Base-by-base conservation (phyloP, 176 grass and related monocot species). In the Triticum aestivum region DNA sequence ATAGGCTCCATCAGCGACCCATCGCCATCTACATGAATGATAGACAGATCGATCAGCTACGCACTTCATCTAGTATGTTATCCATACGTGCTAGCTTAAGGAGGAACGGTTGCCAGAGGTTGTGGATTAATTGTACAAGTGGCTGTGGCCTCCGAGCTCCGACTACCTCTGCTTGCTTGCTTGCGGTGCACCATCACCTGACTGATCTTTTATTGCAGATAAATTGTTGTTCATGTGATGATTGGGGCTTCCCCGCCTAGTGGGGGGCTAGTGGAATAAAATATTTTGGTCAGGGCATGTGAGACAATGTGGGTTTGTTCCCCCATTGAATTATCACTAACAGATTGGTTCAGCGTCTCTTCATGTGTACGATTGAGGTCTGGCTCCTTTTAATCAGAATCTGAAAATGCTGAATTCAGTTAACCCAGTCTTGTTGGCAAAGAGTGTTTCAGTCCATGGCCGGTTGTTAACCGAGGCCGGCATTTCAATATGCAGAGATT, bases 291-390 rank as follows among this genome's bases (percentile, higher is more conserved):
- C 47, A 41, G 42, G 39, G 77, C 89, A 94, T 91, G 89, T 91
- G 89, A 91, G 89, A 89, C 65, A 82, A 89, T 94, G 87, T 94
- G 89, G 80, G 70, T 84, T 47, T 94, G 92, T 89, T 86, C 45
- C 87, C 83, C 79, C 34, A n/a, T 49, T 83, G 79, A 84, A 88
- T 75, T 87, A 84, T 87, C 3, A 6, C 68, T 82, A 76, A 30
- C 63, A 79, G 86, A 84, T 70, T 34, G 11, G 52, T 32, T 70
- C 69, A 23, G 10, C 26, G 51, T 62, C 77, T 78, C 14, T 52
- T 71, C 72, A 15, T 54, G 9, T 17, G 21, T 49, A 8, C 61
- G 23, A 2, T 14, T 62, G 7, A 21, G 52, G n/a, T 45, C 44
- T 74, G 69, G 0, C 76, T 65, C 38, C 51, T 84, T 65, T 18